Conservation (phyloP, 2,329 filamentous ascomycete genomes). For the Cladosporium sp. region DNA sequence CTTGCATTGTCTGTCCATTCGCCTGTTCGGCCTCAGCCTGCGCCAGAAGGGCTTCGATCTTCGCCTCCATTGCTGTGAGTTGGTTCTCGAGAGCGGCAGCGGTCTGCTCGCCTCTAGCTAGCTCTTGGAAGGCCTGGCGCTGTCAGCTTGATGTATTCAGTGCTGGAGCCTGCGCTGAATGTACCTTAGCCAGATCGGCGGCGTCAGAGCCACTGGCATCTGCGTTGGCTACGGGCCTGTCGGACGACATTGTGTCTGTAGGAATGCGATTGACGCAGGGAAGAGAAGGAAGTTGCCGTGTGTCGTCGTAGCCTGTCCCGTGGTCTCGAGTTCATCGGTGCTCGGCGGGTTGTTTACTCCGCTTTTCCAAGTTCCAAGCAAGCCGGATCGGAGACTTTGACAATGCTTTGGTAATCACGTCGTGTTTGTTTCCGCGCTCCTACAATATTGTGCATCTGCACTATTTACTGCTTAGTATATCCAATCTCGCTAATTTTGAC, state of each 20-base stretch:
- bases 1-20: neutral
- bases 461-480: neutral
- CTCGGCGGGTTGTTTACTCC: slow-evolving; percentile 6
- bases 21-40: slow-evolving; percentile 45
- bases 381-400: slow-evolving; percentile 1
- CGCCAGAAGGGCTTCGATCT: slow-evolving; percentile 55
- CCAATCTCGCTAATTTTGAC: neutral
- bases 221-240: slow-evolving; percentile 15
- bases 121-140: slow-evolving; percentile 50
- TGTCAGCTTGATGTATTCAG: neutral
- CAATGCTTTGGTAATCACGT: slow-evolving; percentile 9
- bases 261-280: neutral
- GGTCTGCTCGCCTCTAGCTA: slow-evolving; percentile 56
- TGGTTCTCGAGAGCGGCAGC: slow-evolving; percentile 57
- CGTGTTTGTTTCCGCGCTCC: neutral
- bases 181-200: slow-evolving; percentile 21
- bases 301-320: neutral
- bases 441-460: neutral
- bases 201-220: slow-evolving; percentile 14
- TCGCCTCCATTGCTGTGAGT: slow-evolving; percentile 54
- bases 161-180: neutral
- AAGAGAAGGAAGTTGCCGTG: neutral
- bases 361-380: neutral
- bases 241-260: slow-evolving; percentile 14
- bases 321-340: slow-evolving; percentile 1